These are phyloP conservation scores for Podospora pseudoanserina DNA, from an alignment of 495 filamentous ascomycete species.

Conservation along the genomic window DNA sequence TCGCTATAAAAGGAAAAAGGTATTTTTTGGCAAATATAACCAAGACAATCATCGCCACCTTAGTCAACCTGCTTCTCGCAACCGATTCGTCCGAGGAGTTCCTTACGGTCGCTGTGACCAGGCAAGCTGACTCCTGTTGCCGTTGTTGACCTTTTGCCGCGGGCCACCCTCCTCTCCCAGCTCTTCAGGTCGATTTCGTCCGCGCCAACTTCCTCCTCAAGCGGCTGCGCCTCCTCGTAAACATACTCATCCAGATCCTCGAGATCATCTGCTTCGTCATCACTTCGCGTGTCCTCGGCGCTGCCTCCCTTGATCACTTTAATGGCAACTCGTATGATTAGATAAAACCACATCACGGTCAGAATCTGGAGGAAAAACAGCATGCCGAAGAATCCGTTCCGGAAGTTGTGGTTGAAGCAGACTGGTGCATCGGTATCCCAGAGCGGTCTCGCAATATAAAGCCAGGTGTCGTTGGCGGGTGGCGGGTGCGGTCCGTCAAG, in stretches of 20 bases:
- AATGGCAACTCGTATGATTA: slow-evolving; percentile 78
- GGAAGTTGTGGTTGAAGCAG: slow-evolving; percentile 70
- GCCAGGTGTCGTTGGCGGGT: slow-evolving; percentile 52
- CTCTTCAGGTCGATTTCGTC: slow-evolving; percentile 55
- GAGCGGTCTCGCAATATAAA: slow-evolving; percentile 67
- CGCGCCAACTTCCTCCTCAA: slow-evolving; percentile 65
- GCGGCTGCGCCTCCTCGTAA: slow-evolving; percentile 46
- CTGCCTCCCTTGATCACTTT: slow-evolving; percentile 69
- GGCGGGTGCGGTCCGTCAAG: slow-evolving; percentile 53
- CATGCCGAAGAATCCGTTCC: slow-evolving; percentile 69
- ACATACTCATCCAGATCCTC: slow-evolving; percentile 50
- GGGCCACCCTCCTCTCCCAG: slow-evolving; percentile 44
- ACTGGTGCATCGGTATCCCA: slow-evolving; percentile 62
- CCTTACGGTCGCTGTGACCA: slow-evolving; percentile 69
- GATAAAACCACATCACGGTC: slow-evolving; percentile 81
- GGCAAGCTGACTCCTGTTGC: slow-evolving; percentile 59
- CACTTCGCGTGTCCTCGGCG: slow-evolving; percentile 83
- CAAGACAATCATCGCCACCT: slow-evolving; percentile 12
- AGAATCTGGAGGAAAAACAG: slow-evolving; percentile 76
- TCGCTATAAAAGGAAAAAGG: not conserved
- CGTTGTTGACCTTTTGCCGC: slow-evolving; percentile 40
- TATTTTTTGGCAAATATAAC: not conserved
- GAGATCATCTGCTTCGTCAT: slow-evolving; percentile 71
- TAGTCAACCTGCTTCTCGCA: slow-evolving; percentile 64
- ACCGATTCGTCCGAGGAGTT: slow-evolving; percentile 67